A percentile compares a stretch with the other conserved stretches of the same genome.
phyloP scores from a whole-genome alignment of 148 eudicot genomes.

The Pharnaceum exiguum region DNA sequence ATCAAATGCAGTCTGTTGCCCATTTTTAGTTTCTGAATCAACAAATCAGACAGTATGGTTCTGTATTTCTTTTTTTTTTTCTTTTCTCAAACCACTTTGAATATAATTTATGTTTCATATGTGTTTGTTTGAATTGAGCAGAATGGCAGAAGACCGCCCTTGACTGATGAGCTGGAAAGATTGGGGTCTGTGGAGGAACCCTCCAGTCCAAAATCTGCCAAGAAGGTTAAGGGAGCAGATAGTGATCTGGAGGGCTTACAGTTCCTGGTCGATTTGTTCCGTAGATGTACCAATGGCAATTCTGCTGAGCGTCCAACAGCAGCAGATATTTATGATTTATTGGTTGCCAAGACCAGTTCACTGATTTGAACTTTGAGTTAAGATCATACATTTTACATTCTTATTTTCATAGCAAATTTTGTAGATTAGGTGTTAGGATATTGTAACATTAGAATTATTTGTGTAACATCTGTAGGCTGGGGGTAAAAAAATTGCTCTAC shows the following conservation, averaged over 20 bases:
- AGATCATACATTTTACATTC: neutral
- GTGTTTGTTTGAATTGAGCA: slow-evolving; percentile 22
- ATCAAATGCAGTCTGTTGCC: too few species aligned
- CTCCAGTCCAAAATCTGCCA: slow-evolving; percentile 27
- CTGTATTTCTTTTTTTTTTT: neutral
- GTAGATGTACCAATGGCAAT: slow-evolving; percentile 51
- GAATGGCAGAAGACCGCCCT: slow-evolving; percentile 68
- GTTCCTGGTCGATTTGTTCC: slow-evolving; percentile 53
- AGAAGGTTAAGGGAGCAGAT: slow-evolving; percentile 27
- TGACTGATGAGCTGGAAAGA: slow-evolving; percentile 49
- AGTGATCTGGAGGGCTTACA: slow-evolving; percentile 39
- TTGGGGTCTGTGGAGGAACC: slow-evolving; percentile 31
- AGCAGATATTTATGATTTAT: slow-evolving; percentile 40
- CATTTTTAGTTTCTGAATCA: neutral
- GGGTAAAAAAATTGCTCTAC: neutral
- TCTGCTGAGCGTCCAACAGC: slow-evolving; percentile 79
- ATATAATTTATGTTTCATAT: neutral
- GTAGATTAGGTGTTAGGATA: slow-evolving; percentile 14
- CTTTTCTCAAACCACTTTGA: neutral
- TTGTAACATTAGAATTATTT: slow-evolving; percentile 9
- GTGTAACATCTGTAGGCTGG: neutral
- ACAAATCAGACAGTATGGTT: neutral
- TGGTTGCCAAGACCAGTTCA: slow-evolving; percentile 39
- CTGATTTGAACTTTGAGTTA: slow-evolving; percentile 19
- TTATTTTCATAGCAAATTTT: slow-evolving; percentile 13